Conservation (phyloP, 345 rosid genomes). For the Pelargonium nanum region DNA sequence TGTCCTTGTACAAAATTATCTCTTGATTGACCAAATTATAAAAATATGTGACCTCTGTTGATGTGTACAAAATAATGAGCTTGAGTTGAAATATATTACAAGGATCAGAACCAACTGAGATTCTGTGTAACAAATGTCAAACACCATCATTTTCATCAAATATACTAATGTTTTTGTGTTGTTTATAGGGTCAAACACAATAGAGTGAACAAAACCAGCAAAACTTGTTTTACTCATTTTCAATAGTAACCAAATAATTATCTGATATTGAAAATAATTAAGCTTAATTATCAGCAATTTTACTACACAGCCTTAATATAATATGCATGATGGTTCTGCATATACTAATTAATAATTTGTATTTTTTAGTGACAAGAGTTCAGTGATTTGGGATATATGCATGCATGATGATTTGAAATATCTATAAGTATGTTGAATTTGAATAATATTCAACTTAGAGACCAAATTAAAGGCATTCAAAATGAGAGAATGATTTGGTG, state of each 20-base stretch:
- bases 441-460: not conserved
- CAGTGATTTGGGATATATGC: not conserved
- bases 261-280: too few species aligned
- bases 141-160: not conserved
- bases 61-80: constrained; percentile 7
- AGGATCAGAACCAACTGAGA: not conserved
- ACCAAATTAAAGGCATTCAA: too few species aligned
- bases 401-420: not conserved
- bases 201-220: constrained; percentile 9
- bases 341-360: too few species aligned
- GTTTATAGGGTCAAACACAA: not conserved
- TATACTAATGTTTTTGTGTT: not conserved
- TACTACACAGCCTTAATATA: too few species aligned
- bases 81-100: constrained; percentile 1
- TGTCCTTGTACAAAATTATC: too few species aligned
- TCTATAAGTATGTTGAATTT: not conserved
- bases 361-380: too few species aligned
- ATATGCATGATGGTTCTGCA: too few species aligned
- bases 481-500: not conserved
- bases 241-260: too few species aligned
- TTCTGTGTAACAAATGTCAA: not conserved
- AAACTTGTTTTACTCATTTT: too few species aligned
- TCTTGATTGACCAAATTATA: too few species aligned
- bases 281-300: too few species aligned
- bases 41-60: too few species aligned